phyloP scores from a whole-genome alignment of 768 basidiomycete species.

The Tricholoma terreum region DNA sequence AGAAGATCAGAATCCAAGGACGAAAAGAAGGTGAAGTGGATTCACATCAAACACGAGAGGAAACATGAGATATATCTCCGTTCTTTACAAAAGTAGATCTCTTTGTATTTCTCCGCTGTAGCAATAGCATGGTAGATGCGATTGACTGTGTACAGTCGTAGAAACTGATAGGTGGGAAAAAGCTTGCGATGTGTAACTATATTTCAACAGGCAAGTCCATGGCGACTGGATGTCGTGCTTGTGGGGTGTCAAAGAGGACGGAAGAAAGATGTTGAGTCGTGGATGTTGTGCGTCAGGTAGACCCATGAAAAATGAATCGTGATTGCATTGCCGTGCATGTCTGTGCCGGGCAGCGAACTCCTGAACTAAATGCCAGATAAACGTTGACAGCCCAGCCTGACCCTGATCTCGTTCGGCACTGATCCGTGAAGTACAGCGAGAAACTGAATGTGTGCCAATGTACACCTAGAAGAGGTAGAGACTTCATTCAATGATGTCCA shows the following conservation, averaged over 20 bases:
- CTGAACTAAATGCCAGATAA: background rate
- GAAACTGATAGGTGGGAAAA: slow-evolving; percentile 9
- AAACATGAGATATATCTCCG: background rate
- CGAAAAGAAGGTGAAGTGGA: background rate
- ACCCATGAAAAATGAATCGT: too few relatives aligned
- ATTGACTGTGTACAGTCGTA: slow-evolving; percentile 10
- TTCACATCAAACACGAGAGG: background rate
- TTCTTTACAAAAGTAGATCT: slow-evolving; percentile 4
- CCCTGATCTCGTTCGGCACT: too few relatives aligned
- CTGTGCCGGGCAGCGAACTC: too few relatives aligned
- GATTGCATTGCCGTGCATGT: too few relatives aligned
- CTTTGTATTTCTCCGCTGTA: slow-evolving; percentile 19
- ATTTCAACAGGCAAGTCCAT: slow-evolving; percentile 18
- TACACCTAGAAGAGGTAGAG: too few relatives aligned
- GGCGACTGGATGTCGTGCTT: background rate
- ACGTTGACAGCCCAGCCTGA: too few relatives aligned
- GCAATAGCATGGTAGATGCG: slow-evolving; percentile 15
- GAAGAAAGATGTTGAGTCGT: background rate
- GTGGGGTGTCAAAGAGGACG: background rate
- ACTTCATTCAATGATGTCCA: background rate
- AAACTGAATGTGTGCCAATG: too few relatives aligned
- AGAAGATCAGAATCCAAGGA: background rate
- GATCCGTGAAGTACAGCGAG: too few relatives aligned
- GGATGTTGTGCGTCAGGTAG: too few relatives aligned
- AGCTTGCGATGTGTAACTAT: slow-evolving; percentile 15